These are phyloP conservation scores for Quercus agrifolia DNA, from an alignment of 306 rosid genomes.

Conservation along the genomic window DNA sequence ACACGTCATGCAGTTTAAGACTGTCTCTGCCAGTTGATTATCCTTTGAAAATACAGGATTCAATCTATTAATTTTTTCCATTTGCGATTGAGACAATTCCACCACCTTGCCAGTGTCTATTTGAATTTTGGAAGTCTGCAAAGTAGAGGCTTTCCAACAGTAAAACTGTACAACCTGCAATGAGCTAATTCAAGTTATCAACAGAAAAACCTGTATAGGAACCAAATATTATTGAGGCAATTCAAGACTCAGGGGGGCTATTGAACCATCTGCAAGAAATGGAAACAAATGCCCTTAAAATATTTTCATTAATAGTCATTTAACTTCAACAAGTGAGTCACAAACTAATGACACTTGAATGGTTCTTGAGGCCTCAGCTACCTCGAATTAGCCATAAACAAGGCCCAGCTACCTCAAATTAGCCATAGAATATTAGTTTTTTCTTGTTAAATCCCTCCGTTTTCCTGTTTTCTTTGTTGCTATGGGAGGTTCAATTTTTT, in stretches of 20 bases:
- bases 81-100: slow-evolving; percentile 36
- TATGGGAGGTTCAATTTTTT: too few species aligned
- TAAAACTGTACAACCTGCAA: slow-evolving; percentile 67
- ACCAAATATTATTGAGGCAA: neutral
- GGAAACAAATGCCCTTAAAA: too few species aligned
- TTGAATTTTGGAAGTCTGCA: slow-evolving; percentile 20
- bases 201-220: slow-evolving; percentile 3
- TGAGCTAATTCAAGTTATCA: neutral
- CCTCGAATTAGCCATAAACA: too few species aligned
- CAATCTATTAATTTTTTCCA: slow-evolving; percentile 29
- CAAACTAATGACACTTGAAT: too few species aligned
- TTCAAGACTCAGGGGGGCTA: neutral
- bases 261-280: neutral
- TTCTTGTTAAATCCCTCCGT: too few species aligned
- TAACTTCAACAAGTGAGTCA: too few species aligned
- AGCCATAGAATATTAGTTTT: too few species aligned
- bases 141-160: slow-evolving; percentile 55
- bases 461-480: too few species aligned
- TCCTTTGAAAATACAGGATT: slow-evolving; percentile 50
- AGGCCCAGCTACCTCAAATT: too few species aligned
- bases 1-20: slow-evolving; percentile 29
- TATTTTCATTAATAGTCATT: too few species aligned
- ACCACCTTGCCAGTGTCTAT: slow-evolving; percentile 32
- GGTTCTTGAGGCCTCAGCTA: too few species aligned
- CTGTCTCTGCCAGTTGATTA: slow-evolving; percentile 29